Base-by-base conservation (phyloP, 805 yeast species). In the Millerozyma acaciae region DNA sequence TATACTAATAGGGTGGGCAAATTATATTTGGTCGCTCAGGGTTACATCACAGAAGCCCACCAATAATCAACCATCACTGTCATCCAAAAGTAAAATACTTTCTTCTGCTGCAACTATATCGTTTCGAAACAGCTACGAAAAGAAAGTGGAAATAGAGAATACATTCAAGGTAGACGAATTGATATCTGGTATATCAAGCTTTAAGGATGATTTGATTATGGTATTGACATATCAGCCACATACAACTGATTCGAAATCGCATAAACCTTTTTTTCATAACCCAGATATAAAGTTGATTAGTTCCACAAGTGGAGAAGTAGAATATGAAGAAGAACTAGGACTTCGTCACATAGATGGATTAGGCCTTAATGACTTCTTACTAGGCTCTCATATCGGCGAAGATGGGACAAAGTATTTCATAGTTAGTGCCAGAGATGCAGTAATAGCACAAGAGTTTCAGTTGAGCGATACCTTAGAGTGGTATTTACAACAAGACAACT, bases 1-100 rank as follows among this genome's bases (percentile, higher is more conserved):
- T 39, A 62, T 87, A 8, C 56, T 84, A 1, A 70, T 93, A 16
- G 95, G 89, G 0, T 93, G 97, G 97, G 84, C 78, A 3, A 70
- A 76, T 40, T 73, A 78, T 42, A 65, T 90, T 3, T 89, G 95
- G 94, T 62, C 72, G 14, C 58, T 87, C 22, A 68, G 78, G 38
- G 57, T 78, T 6, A 64, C 72, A 5, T 37, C 57, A 9, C 37
- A 43, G 37, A 27, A 54, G 45, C 13, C 28, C 9, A 35, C 34
- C 12, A 43, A 39, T 16, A 22, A 41, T 13, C 46, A 40, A 15
- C 31, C 29, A 6, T 43, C 48, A 6, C 38, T 53, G 26, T 55
- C 63, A 10, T 40, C 51, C 21, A 51, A 51, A 34, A 59, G 64
- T 35, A 53, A 64, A 19, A 51, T 66, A 2, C 60, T 79, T 33